A percentile compares a stretch with the other conserved stretches of the same genome.
phyloP scores from a whole-genome alignment of 352 stramenopile species.

The Aphanomyces invadans region DNA sequence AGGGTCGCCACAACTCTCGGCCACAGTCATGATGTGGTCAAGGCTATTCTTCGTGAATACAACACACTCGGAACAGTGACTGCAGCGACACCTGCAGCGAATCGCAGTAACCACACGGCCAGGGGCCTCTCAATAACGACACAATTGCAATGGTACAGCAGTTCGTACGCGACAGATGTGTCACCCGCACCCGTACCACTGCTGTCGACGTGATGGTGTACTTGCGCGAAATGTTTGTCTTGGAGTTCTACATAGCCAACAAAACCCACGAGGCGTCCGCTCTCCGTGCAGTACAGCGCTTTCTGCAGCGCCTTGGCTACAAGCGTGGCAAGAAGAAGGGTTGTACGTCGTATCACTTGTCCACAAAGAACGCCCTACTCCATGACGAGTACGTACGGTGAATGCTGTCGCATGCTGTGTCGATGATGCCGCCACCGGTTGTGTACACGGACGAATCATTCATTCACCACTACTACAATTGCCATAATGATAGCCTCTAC shows the following conservation, averaged over 20 bases:
- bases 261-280: not conserved
- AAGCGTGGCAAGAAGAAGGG: not conserved
- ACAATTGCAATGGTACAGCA: not conserved
- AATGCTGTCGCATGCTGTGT: not conserved
- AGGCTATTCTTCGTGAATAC: not conserved
- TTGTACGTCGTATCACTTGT: not conserved
- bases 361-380: not conserved
- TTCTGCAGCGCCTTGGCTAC: not conserved
- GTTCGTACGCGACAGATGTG: not conserved
- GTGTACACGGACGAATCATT: slow-evolving; percentile 14
- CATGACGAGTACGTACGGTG: not conserved
- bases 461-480: slow-evolving; percentile 17
- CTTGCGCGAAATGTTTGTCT: not conserved
- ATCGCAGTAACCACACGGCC: not conserved
- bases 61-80: not conserved
- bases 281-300: not conserved
- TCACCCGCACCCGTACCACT: not conserved
- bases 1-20: not conserved
- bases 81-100: not conserved
- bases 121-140: not conserved
- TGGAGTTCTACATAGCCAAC: not conserved
- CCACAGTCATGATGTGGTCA: not conserved
- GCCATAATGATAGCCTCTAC: not conserved
- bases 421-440: not conserved
- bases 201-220: not conserved